Evolutionary conservation across 1,284 basidiomycete genomes (phyloP).

Genomic region (Puccinia horiana): DNA sequence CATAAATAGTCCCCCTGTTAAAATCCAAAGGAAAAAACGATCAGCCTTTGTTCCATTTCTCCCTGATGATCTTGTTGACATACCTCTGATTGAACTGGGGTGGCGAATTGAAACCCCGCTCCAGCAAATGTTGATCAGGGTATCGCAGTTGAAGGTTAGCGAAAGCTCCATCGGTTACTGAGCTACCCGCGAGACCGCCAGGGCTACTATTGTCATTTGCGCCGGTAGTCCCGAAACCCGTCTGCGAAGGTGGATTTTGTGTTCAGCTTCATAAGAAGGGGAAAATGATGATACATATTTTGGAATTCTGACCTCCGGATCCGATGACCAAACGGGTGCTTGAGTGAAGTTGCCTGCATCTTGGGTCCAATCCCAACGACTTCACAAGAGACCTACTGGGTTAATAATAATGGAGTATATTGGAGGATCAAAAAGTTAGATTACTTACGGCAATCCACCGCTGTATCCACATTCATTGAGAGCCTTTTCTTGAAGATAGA

Average conservation of each 20-base stretch:
- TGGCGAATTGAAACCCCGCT: slow-evolving; percentile 35
- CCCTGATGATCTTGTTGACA: too few relatives aligned
- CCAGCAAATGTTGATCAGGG: slow-evolving; percentile 24
- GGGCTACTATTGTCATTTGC: not conserved
- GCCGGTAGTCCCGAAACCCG: slow-evolving; percentile 31
- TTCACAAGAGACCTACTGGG: not conserved
- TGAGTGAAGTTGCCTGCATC: slow-evolving; percentile 23
- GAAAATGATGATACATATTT: too few relatives aligned
- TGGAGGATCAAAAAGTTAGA: not conserved
- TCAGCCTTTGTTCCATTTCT: not conserved
- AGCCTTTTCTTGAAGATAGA: slow-evolving; percentile 41
- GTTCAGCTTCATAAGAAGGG: not conserved
- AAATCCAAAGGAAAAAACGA: not conserved
- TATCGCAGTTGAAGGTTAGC: slow-evolving; percentile 35
- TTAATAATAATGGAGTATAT: not conserved
- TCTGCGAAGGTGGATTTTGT: not conserved
- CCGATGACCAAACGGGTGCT: slow-evolving; percentile 37
- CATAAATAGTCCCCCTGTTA: slow-evolving; percentile 5
- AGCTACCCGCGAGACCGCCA: slow-evolving; percentile 9
- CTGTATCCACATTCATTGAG: slow-evolving; percentile 32
- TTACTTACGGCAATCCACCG: slow-evolving; percentile 35
- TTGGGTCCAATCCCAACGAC: slow-evolving; percentile 42
- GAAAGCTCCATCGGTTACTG: slow-evolving; percentile 36
- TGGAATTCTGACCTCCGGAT: slow-evolving; percentile 27
- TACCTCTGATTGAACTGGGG: slow-evolving; percentile 28